A percentile compares a stretch with the other conserved stretches of the same genome.
Evolutionary conservation across 2,329 filamentous ascomycete genomes (phyloP).

Genomic region (Knoxdaviesia proteae): DNA sequence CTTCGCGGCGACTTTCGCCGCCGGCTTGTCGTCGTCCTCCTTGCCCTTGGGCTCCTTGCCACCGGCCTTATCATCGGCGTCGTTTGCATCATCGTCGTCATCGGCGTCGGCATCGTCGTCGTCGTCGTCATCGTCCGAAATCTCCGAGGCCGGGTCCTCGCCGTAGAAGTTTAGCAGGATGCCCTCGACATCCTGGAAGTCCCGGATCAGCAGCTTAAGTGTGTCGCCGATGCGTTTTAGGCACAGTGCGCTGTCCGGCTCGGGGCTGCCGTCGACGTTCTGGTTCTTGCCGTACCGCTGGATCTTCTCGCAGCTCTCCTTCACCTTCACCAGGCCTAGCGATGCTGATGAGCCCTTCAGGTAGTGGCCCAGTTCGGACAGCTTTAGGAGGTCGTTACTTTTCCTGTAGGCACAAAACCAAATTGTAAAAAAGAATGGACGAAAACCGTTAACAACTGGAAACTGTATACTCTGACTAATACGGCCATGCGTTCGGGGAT

Average conservation of each 20-base stretch:
- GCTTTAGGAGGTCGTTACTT: constrained; percentile 44
- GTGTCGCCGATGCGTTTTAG: constrained; percentile 50
- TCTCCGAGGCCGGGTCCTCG: constrained; percentile 5
- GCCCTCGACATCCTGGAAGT: constrained; percentile 54
- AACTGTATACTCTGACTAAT: too few relatives aligned
- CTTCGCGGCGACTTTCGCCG: neutral
- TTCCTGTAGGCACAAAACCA: constrained; percentile 7
- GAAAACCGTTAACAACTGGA: too few relatives aligned
- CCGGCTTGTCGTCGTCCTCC: neutral
- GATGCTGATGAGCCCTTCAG: constrained; percentile 94
- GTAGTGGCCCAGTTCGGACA: constrained; percentile 81
- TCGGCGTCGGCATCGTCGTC: constrained; percentile 3
- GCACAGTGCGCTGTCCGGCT: constrained; percentile 45
- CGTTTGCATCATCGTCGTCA: constrained; percentile 1
- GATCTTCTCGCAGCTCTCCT: constrained; percentile 89
- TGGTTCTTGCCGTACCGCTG: constrained; percentile 76
- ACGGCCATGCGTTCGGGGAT: too few relatives aligned
- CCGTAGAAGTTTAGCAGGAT: constrained; percentile 48
- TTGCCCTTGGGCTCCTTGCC: neutral
- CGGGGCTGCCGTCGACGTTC: constrained; percentile 51
- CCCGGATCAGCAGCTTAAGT: constrained; percentile 49
- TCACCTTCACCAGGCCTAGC: constrained; percentile 73
- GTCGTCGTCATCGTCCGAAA: neutral
- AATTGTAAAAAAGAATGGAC: neutral
- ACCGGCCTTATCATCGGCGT: neutral